phyloP scores from a whole-genome alignment of 2,329 filamentous ascomycete genomes.

The Penicillium sp. region DNA sequence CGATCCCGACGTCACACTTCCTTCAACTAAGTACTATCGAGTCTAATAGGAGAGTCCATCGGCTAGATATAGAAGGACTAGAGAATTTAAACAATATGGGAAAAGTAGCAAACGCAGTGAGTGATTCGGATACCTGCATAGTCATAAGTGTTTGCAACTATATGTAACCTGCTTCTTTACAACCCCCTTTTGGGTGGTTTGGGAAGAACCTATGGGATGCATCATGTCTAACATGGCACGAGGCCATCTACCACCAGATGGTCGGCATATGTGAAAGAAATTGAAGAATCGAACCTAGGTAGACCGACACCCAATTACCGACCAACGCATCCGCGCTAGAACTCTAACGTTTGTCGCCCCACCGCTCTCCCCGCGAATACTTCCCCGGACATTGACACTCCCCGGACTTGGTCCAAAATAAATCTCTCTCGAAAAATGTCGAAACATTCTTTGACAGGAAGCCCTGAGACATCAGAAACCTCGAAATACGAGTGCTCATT shows the following conservation, averaged over 20 bases:
- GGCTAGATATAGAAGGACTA: not conserved
- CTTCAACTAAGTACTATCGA: not conserved
- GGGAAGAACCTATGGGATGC: not conserved
- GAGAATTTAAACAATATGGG: not conserved
- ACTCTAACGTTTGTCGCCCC: not conserved
- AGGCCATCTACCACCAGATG: not conserved
- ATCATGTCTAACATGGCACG: too few species aligned
- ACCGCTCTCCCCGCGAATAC: not conserved
- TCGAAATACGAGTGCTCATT: constrained; percentile 26
- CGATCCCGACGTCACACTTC: not conserved
- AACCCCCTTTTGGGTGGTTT: not conserved
- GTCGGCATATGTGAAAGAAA: not conserved
- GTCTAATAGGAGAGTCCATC: too few species aligned
- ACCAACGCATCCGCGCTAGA: not conserved
- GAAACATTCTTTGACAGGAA: not conserved
- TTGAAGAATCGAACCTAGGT: not conserved
- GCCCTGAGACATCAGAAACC: not conserved
- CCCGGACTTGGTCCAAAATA: not conserved
- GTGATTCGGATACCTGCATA: not conserved
- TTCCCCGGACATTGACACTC: not conserved
- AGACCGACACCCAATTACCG: not conserved
- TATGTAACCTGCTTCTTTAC: too few species aligned
- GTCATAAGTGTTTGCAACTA: not conserved
- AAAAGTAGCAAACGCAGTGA: not conserved
- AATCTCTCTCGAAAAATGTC: not conserved